These are phyloP conservation scores for Nadsonia starkeyi-henricii DNA, from an alignment of 1,139 yeast species.

Conservation along the genomic window DNA sequence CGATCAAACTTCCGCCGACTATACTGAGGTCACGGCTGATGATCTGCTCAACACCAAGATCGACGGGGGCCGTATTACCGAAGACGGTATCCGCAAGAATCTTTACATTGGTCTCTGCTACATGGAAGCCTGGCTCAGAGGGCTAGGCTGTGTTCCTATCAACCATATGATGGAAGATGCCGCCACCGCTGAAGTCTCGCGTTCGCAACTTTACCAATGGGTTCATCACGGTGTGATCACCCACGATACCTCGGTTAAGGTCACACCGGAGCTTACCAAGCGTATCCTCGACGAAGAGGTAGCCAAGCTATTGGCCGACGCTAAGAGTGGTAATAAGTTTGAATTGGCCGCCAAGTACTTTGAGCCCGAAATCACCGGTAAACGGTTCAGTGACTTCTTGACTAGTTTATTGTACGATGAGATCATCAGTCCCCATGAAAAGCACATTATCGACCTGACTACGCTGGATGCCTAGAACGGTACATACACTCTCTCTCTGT, in stretches of 20 bases:
- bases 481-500: background rate
- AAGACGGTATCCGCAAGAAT: conserved; percentile 60
- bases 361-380: conserved; percentile 22
- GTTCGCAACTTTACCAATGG: conserved; percentile 78
- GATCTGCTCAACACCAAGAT: conserved; percentile 60
- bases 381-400: conserved; percentile 23
- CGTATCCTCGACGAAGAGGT: conserved; percentile 48
- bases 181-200: conserved; percentile 76
- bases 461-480: background rate
- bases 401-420: conserved; percentile 32
- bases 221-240: conserved; percentile 60
- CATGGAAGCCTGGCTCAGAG: conserved; percentile 76
- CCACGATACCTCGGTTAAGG: conserved; percentile 23
- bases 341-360: conserved; percentile 20
- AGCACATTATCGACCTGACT: background rate
- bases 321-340: conserved; percentile 30
- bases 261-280: conserved; percentile 42
- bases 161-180: conserved; percentile 80
- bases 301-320: conserved; percentile 27
- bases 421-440: conserved; percentile 4
- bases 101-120: conserved; percentile 60
- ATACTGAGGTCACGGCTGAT: conserved; percentile 40
- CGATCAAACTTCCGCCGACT: conserved; percentile 25
- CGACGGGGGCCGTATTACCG: conserved; percentile 52
- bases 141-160: conserved; percentile 70